Base-by-base conservation (phyloP, 208 protist species). In the Trypanosoma platydactyli region DNA sequence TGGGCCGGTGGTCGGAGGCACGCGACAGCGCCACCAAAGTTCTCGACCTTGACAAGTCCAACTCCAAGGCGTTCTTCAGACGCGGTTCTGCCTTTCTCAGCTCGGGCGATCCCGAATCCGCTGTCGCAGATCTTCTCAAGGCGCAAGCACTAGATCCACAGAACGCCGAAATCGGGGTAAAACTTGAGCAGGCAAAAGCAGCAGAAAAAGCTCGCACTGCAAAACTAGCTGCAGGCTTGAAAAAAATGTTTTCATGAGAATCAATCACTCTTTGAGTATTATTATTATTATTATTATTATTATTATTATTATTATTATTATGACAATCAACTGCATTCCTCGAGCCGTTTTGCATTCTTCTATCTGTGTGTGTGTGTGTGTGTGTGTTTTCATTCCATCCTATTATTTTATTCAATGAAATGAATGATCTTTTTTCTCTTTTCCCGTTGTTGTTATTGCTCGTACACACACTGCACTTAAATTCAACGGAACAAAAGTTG, bases 1-100 rank as follows among this genome's bases (percentile, higher is more conserved):
- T 92, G 18, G 57, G 56, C 12, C 22, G 77, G 57, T 94, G 81
- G 80, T 59, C 63, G 1, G 79, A 78, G 1, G 92, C 89, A 0
- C 71, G 79, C 16, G 59, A 55, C 44, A 73, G 88, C 2, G 86
- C 92, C 16, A 66, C 77, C 30, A 55, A 70, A 18, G 92, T 76
- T 57, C 75, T 97, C 53, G 41, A 76, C n/a, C 35, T 95, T 20
- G 89, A 95, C 46, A 35, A 67, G 0, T 79, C 76, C 33, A 97
- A 97, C 76, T 56, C 83, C 46, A 97, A 97, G 79, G 89, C 89
- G 6, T 68, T 94, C 22, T 97, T 94, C 61, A 89, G 92, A 27
- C 92, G 86, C 44, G 88, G 83, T 27, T 62, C 75, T 45, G 92
- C 92, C 0, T 72, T 62, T n/a, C 77, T 95, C 42, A 73, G 59